Base-by-base conservation (phyloP, 768 basidiomycete species). In the Hericium rajendrae region DNA sequence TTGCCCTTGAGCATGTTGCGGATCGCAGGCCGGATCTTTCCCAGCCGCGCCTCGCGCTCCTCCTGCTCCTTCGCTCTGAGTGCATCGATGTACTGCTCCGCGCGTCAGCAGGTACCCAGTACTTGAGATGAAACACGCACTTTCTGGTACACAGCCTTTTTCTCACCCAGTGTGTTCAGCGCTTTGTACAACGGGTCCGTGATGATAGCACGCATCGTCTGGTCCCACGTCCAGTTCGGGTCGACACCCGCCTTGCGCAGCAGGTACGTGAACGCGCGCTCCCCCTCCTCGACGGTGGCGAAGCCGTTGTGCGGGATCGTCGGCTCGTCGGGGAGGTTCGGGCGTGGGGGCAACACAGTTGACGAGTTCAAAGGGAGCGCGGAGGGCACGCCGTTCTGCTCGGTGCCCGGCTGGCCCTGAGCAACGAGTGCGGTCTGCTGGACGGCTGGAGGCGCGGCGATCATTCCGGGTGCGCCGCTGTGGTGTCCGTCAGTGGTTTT, bases 141-240 rank as follows among this genome's bases (percentile, higher is more conserved):
- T 81, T 94, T 93, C 72, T 94, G 91, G 82, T 91, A 99, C 56
- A 86, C 83, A 55, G 84, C 76, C 74, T 97, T 98, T 75, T 94
- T 94, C 73, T 99, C 94, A 15, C 92, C 92, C 51, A 97, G 78
- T 48, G 88, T 92, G 68, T 88, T 89, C 59, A 99, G 77, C 48
- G 93, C 88, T 74, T 92, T 94, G 75, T 97, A 99, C 62, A 97
- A 72, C 48, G 97, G 95, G 76, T 98, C 95, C 65, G 93, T 97
- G 72, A 99, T 95, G 71, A 97, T 93, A 65, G 91, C 88, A 68
- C 94, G 82, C 91, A 98, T 97, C 54, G 94, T 93, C 74, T 91
- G 85, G 70, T 99, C 97, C 97, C 97, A 99, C 38, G 92, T 92
- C 90, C 91, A 97, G 61, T 80, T 85, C 48, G 88, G 84, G 71